Conservation (phyloP, 2,329 filamentous ascomycete genomes). For the Chrysosporium keratinophilum region DNA sequence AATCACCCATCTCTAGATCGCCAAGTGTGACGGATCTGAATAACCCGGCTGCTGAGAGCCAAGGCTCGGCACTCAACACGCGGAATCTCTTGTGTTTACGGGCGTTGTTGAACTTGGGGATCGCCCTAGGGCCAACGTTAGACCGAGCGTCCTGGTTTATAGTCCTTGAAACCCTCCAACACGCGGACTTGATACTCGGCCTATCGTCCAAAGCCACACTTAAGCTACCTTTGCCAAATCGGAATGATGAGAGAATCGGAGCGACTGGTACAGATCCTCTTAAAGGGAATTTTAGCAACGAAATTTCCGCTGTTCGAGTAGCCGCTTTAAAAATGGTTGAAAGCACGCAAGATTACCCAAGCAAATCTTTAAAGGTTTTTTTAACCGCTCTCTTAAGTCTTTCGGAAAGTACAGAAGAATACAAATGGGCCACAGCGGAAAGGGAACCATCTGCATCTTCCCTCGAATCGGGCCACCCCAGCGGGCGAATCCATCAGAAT, state of each 20-base stretch:
- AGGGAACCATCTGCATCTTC: slow-evolving; percentile 30
- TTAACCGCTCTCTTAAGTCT: slow-evolving; percentile 65
- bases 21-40: slow-evolving; percentile 23
- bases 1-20: slow-evolving; percentile 21
- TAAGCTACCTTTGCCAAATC: slow-evolving; percentile 23
- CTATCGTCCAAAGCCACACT: slow-evolving; percentile 22
- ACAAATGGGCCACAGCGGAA: slow-evolving; percentile 45
- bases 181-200: slow-evolving; percentile 76
- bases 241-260: slow-evolving; percentile 22
- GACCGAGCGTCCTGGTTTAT: slow-evolving; percentile 73
- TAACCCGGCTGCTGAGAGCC: slow-evolving; percentile 32
- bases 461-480: slow-evolving; percentile 20
- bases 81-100: slow-evolving; percentile 82
- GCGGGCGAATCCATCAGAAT: slow-evolving; percentile 28
- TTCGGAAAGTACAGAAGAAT: slow-evolving; percentile 39
- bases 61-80: slow-evolving; percentile 57
- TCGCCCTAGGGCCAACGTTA: slow-evolving; percentile 81
- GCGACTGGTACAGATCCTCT: slow-evolving; percentile 36
- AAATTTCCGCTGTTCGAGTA: slow-evolving; percentile 79
- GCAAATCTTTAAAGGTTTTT: slow-evolving; percentile 67
- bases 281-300: slow-evolving; percentile 58
- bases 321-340: slow-evolving; percentile 80
- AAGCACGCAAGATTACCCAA: slow-evolving; percentile 83
- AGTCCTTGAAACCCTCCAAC: slow-evolving; percentile 79
- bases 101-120: slow-evolving; percentile 87